A percentile compares a stretch with the other conserved stretches of the same genome.
phyloP scores from a whole-genome alignment of 805 yeast genomes.

The Blastobotrys chiropterorum region DNA sequence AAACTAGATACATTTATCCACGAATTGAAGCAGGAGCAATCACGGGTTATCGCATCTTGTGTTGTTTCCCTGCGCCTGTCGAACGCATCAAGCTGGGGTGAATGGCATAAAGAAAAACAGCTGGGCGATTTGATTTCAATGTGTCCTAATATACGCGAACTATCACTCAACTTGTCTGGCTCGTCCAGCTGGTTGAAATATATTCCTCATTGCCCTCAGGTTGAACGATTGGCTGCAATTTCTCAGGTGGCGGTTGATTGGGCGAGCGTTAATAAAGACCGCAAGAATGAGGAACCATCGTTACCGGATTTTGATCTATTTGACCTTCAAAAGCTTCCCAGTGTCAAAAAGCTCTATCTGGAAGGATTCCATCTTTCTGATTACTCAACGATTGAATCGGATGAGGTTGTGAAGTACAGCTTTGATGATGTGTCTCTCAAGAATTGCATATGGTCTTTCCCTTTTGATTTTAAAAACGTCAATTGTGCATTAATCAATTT shows the following conservation, averaged over 20 bases:
- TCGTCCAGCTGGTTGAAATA: conserved; percentile 5
- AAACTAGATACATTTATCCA: not conserved
- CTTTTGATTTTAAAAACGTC: conserved; percentile 13
- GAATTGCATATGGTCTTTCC: conserved; percentile 19
- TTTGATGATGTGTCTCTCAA: conserved; percentile 4
- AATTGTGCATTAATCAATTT: conserved; percentile 13
- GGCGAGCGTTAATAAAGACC: not conserved
- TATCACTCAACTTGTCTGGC: conserved; percentile 1
- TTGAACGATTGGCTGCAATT: not conserved
- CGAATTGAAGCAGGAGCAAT: not conserved
- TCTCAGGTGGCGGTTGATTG: not conserved
- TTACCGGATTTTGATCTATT: conserved; percentile 3
- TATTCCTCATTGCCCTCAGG: not conserved
- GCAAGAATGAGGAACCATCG: not conserved
- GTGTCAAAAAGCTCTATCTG: not conserved
- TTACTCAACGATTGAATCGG: not conserved
- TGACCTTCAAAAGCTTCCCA: not conserved
- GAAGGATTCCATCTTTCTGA: not conserved
- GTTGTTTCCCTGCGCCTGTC: conserved; percentile 1
- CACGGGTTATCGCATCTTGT: not conserved
- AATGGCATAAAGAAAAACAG: conserved; percentile 6
- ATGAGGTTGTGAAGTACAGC: not conserved
- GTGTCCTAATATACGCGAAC: not conserved
- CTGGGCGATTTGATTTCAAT: not conserved
- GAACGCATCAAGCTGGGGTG: conserved; percentile 7